Evolutionary conservation across 148 eudicot species (phyloP).

Genomic region (Selenicereus undatus): DNA sequence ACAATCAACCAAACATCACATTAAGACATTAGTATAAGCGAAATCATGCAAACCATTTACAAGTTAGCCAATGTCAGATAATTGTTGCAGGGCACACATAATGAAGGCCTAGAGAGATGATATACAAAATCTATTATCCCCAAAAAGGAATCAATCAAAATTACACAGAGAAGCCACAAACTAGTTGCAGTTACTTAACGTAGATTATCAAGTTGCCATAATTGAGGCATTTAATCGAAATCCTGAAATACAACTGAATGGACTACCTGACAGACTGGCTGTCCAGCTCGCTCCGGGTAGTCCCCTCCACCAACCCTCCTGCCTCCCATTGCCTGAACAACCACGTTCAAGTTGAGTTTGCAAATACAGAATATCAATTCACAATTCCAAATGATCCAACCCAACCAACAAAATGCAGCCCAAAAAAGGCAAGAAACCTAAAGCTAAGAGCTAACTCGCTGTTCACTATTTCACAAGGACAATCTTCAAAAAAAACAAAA

Average conservation of each 20-base stretch:
- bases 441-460: neutral
- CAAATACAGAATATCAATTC: neutral
- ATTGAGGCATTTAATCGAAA: neutral
- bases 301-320: conserved; percentile 54
- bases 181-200: neutral
- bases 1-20: too few relatives aligned
- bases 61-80: neutral
- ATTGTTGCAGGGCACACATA: too few relatives aligned
- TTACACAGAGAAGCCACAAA: neutral
- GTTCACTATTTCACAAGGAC: neutral
- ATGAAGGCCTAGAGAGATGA: too few relatives aligned
- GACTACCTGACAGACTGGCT: conserved; percentile 87
- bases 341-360: conserved; percentile 1
- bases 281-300: conserved; percentile 81
- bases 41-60: neutral
- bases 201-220: conserved; percentile 6
- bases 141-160: neutral
- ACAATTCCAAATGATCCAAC: conserved; percentile 6
- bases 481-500: neutral
- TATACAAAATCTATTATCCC: too few relatives aligned
- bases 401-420: neutral
- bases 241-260: neutral
- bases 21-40: neutral
- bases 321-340: conserved; percentile 44
- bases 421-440: too few relatives aligned